Percentiles rank a stretch among this genome's conserved stretches.
phyloP scores from a whole-genome alignment of 805 yeast species.

The Starmerella stigmatis region DNA sequence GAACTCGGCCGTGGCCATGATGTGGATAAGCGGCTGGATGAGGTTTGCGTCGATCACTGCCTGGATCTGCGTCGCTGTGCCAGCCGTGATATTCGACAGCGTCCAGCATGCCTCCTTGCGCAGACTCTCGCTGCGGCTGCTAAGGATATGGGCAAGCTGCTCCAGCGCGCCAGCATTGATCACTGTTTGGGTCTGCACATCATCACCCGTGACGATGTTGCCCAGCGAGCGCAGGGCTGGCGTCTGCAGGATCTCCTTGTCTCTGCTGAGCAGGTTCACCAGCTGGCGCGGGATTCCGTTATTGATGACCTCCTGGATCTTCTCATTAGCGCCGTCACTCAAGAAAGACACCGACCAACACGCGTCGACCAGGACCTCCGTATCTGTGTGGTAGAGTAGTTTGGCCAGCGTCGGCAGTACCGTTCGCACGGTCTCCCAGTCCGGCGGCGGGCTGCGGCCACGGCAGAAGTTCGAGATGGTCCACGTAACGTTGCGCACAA shows the following conservation, averaged over 20 bases:
- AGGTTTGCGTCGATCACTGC: conserved; percentile 91
- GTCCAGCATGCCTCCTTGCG: conserved; percentile 99
- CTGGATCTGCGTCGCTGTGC: conserved; percentile 89
- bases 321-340: conserved; percentile 84
- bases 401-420: conserved; percentile 89
- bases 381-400: conserved; percentile 79
- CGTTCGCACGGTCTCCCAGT: conserved; percentile 76
- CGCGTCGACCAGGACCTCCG: conserved; percentile 90
- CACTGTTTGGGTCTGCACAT: conserved; percentile 87
- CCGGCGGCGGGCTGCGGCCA: conserved; percentile 93
- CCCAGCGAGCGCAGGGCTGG: conserved; percentile 97
- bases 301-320: conserved; percentile 93
- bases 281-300: conserved; percentile 90
- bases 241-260: conserved; percentile 79
- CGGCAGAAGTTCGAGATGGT: conserved; percentile 92
- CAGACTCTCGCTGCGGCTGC: conserved; percentile 80
- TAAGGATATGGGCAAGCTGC: conserved; percentile 68
- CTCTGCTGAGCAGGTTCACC: conserved; percentile 80
- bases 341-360: conserved; percentile 97
- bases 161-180: conserved; percentile 86
- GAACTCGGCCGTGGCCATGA: conserved; percentile 74
- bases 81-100: conserved; percentile 94
- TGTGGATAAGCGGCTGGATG: conserved; percentile 79
- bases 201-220: conserved; percentile 95
- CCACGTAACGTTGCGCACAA: conserved; percentile 96